Conservation (phyloP, 23 red algal genomes). For the Chondrus crispus region DNA sequence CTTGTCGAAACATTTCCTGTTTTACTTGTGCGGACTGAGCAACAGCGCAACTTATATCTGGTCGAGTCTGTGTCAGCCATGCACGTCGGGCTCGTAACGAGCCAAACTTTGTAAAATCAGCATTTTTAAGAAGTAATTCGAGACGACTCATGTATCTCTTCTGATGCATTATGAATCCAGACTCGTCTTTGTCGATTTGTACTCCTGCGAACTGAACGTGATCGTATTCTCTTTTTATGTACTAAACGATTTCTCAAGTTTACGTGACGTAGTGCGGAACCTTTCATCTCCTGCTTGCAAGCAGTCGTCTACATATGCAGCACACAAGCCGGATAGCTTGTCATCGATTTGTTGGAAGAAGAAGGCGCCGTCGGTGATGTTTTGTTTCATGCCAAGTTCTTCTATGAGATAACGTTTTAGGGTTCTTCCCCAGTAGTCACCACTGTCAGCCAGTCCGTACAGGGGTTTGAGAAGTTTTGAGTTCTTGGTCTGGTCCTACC, state of each 20-base stretch:
- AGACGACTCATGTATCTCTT: too few relatives aligned
- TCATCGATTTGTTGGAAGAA: not conserved
- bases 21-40: too few relatives aligned
- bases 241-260: not conserved
- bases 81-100: too few relatives aligned
- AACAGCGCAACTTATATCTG: too few relatives aligned
- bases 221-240: not conserved
- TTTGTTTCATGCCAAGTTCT: not conserved
- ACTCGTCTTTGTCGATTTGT: too few relatives aligned
- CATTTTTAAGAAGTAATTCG: too few relatives aligned
- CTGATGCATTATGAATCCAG: too few relatives aligned
- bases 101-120: too few relatives aligned
- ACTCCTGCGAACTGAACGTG: too few relatives aligned
- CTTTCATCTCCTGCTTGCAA: not conserved
- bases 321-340: not conserved
- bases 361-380: not conserved
- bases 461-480: not conserved
- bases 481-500: not conserved
- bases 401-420: not conserved
- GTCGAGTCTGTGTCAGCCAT: too few relatives aligned
- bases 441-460: not conserved
- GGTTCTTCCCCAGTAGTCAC: slow-evolving; percentile 3
- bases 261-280: not conserved
- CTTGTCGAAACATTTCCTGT: too few relatives aligned
- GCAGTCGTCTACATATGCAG: not conserved